A percentile compares a stretch with the other conserved stretches of the same genome.
Conservation (phyloP, 345 rosid genomes). For the Brassica juncea region DNA sequence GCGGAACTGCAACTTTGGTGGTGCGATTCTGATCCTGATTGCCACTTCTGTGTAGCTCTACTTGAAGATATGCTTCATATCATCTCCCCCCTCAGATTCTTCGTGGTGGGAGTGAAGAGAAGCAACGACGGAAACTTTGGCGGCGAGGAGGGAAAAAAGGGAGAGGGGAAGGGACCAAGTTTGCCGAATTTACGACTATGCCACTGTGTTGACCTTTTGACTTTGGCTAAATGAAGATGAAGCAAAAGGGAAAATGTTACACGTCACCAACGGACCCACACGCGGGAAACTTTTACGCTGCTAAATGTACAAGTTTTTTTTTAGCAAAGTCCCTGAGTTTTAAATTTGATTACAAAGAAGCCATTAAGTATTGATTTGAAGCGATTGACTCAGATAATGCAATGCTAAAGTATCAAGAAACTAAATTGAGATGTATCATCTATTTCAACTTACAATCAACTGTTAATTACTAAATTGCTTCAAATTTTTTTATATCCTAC, state of each 20-base stretch:
- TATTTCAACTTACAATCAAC: neutral
- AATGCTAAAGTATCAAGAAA: neutral
- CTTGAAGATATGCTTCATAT: no score
- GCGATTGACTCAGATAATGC: neutral
- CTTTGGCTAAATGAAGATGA: slow-evolving; percentile 20
- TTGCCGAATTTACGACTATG: slow-evolving; percentile 23
- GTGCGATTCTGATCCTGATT: slow-evolving; percentile 44
- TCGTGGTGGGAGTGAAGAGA: slow-evolving; percentile 8
- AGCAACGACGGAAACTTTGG: slow-evolving; percentile 37
- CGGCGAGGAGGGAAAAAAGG: slow-evolving; percentile 26
- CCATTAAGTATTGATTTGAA: neutral
- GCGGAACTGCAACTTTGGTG: slow-evolving; percentile 51
- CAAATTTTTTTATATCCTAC: neutral
- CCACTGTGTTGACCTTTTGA: slow-evolving; percentile 36
- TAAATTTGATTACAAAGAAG: neutral
- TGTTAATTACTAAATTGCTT: neutral
- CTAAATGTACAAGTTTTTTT: neutral
- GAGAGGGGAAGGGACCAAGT: neutral
- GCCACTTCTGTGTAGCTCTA: no score
- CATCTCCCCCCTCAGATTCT: slow-evolving; percentile 34
- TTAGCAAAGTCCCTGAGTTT: neutral
- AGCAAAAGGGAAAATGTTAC: neutral
- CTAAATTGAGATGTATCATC: neutral
- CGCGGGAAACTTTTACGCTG: slow-evolving; percentile 22
- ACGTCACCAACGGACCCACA: slow-evolving; percentile 35